Conservation (phyloP, 129 eudicot genomes). For the Helianthus annuus region HanXRQr2.0-SUNRISE NC_035449.2:185659409-185659908, state of each 20-base stretch:
- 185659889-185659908: neutral
- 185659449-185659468: no score
- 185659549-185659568: no score
- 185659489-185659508: no score
- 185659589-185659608: neutral
- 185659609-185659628: neutral
- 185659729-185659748: conserved; percentile 6
- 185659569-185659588: no score
- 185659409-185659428: no score
- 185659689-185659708: conserved; percentile 3
- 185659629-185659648: neutral
- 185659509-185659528: no score
- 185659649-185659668: neutral
- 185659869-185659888: neutral
- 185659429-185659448: no score
- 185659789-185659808: conserved; percentile 2
- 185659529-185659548: no score
- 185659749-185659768: conserved; percentile 10
- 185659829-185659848: conserved; percentile 15
- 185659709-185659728: conserved; percentile 7
- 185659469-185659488: no score
- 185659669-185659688: conserved; percentile 4
- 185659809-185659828: neutral
- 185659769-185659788: neutral
- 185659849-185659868: neutral